These are phyloP conservation scores for Saksenaea oblongispora DNA, from an alignment of 371 early-diverging fungal genomes.

Conservation along the genomic window DNA sequence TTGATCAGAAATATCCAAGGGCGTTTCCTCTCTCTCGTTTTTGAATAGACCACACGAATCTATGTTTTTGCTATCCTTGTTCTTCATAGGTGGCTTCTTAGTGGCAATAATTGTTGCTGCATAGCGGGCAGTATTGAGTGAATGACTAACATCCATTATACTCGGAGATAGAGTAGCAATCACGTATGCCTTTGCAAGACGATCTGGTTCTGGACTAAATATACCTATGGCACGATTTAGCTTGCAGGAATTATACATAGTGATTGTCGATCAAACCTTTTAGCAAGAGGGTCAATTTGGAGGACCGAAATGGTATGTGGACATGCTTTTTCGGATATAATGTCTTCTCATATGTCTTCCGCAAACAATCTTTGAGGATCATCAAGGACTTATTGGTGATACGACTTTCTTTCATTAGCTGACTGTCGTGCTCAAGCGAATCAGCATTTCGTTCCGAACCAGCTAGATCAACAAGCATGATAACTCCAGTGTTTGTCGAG, in stretches of 20 bases:
- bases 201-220: neutral
- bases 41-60: neutral
- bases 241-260: neutral
- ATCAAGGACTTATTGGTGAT: constrained; percentile 97
- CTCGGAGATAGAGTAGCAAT: constrained; percentile 3
- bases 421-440: constrained; percentile 87
- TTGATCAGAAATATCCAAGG: neutral
- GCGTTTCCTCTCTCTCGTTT: neutral
- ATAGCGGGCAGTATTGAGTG: constrained; percentile 4
- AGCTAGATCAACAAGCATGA: constrained; percentile 96
- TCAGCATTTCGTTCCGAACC: constrained; percentile 91
- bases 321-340: constrained; percentile 13
- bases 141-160: constrained; percentile 4
- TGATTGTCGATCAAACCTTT: constrained; percentile 40
- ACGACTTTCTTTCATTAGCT: constrained; percentile 92
- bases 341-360: constrained; percentile 68
- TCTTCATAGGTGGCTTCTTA: neutral
- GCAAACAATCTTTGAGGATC: constrained; percentile 88
- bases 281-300: constrained; percentile 93
- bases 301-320: constrained; percentile 97
- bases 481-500: constrained; percentile 79
- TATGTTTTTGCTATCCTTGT: neutral
- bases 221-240: neutral
- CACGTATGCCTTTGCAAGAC: neutral
- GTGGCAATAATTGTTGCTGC: constrained; percentile 3